Evolutionary conservation across 1,139 yeast genomes (phyloP).

Genomic region (Wickerhamomyces sp.): DNA sequence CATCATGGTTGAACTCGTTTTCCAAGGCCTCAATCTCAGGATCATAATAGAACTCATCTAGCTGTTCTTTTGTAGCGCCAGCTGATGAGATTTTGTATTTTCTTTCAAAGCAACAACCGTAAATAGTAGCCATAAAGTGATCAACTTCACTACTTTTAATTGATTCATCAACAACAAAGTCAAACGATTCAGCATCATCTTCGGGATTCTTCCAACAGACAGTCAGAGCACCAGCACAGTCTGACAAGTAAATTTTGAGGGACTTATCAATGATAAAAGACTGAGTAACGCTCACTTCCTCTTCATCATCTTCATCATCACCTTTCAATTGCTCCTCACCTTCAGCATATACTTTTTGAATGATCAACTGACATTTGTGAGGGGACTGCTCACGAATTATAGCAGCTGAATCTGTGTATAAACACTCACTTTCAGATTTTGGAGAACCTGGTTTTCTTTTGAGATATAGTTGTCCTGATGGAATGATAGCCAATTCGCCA

Average conservation of each 20-base stretch:
- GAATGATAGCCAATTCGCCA: constrained; percentile 68
- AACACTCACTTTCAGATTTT: constrained; percentile 81
- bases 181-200: constrained; percentile 82
- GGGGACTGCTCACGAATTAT: constrained; percentile 67
- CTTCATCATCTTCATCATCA: constrained; percentile 54
- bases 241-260: constrained; percentile 45
- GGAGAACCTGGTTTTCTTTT: constrained; percentile 76
- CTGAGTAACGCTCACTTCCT: constrained; percentile 39
- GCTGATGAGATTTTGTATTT: constrained; percentile 59
- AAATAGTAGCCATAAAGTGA: constrained; percentile 57
- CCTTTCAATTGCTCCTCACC: constrained; percentile 56
- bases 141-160: constrained; percentile 55
- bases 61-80: constrained; percentile 41
- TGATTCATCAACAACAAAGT: constrained; percentile 69
- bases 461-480: constrained; percentile 75
- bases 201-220: constrained; percentile 79
- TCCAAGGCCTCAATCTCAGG: constrained; percentile 20
- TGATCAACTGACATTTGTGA: constrained; percentile 65
- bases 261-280: constrained; percentile 64
- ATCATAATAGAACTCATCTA: constrained; percentile 52
- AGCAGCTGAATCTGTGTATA: constrained; percentile 76
- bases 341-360: constrained; percentile 65
- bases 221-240: constrained; percentile 42
- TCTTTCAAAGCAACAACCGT: constrained; percentile 71
- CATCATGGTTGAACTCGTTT: constrained; percentile 6